Conservation (phyloP, 2,329 filamentous ascomycete species). For the Trichophyton mentagrophytes region DNA sequence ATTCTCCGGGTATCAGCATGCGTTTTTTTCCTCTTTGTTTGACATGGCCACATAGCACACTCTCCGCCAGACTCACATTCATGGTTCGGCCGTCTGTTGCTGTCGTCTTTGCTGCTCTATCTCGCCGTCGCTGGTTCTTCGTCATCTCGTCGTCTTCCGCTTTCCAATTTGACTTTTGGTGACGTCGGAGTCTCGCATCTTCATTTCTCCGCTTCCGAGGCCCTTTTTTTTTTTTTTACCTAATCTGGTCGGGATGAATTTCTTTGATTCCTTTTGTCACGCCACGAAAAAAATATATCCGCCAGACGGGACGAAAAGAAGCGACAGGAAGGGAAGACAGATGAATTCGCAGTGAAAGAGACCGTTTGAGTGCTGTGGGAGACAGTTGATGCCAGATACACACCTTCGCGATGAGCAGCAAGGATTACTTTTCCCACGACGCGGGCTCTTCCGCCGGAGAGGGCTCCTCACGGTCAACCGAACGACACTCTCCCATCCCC, state of each 20-base stretch:
- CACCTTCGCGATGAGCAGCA: slow-evolving; percentile 28
- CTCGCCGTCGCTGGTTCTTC: background rate
- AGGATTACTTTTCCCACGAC: slow-evolving; percentile 29
- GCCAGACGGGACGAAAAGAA: background rate
- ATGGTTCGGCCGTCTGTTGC: background rate
- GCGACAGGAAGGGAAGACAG: background rate
- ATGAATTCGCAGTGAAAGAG: background rate
- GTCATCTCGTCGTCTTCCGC: background rate
- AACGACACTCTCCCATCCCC: slow-evolving; percentile 18
- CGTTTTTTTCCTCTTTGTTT: too few relatives aligned
- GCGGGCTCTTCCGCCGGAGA: slow-evolving; percentile 25
- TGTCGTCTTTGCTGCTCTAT: background rate
- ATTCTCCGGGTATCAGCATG: slow-evolving; percentile 7
- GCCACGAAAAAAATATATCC: background rate
- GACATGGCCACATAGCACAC: background rate
- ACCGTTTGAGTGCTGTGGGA: background rate
- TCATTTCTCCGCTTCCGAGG: background rate
- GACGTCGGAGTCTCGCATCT: background rate
- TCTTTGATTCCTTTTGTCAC: background rate
- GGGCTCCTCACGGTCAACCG: slow-evolving; percentile 23
- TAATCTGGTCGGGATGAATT: background rate
- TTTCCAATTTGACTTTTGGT: background rate
- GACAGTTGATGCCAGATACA: background rate
- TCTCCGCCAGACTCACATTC: slow-evolving; percentile 6
- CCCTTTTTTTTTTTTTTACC: background rate